Evolutionary conservation across 352 stramenopile species (phyloP), one percentile per base, ranked within the genome.

Genomic region (Lagenidium sp.): DNA sequence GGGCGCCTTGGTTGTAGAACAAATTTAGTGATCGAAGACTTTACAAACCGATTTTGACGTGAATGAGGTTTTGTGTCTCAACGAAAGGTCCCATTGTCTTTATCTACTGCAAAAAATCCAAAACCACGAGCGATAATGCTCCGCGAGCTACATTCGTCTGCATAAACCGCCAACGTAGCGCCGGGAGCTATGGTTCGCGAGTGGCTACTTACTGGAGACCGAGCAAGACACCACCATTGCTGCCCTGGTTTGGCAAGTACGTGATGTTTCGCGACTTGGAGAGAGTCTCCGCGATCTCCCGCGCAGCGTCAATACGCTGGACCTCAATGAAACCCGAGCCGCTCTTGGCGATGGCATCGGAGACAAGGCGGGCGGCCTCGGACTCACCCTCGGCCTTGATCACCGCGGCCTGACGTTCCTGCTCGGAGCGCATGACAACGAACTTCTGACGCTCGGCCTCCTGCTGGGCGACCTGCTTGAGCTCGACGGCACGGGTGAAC

Each of bases 391-490:
- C 86, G 44, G 88, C 84, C 60, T 86, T 85, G 47, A 97, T 97
- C 51, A 97, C 89, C 29, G 80, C 61, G 16, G 88, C 87, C 63
- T 96, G 76, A 37, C 69, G 75, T 70, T 99, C 97, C 71, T 99
- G 97, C 57, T 99, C 96, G n/a, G 97, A 97, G 61, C 94, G 95
- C 60, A 94, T 85, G 40, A 99, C 97, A 15, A 99, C 85, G 61
- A 98, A 99, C 63, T 98, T 97, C 65, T 98, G 94, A 42, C 96
- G 93, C 69, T 99, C 97, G 13, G 97, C 97, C 41, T 99, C 96
- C 74, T 99, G 97, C 57, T 97, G 96, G 25, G 97, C 97, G 24
- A 99, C 97, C 74, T 99, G 97, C 83, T 99, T 99, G 49, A 91
- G 67, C 81, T 99, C 97, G 74, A 99, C 98, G 57, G 97, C 96